Evolutionary conservation across 2,329 filamentous ascomycete genomes (phyloP).

Genomic region (Fusarium sulawesiense): DNA sequence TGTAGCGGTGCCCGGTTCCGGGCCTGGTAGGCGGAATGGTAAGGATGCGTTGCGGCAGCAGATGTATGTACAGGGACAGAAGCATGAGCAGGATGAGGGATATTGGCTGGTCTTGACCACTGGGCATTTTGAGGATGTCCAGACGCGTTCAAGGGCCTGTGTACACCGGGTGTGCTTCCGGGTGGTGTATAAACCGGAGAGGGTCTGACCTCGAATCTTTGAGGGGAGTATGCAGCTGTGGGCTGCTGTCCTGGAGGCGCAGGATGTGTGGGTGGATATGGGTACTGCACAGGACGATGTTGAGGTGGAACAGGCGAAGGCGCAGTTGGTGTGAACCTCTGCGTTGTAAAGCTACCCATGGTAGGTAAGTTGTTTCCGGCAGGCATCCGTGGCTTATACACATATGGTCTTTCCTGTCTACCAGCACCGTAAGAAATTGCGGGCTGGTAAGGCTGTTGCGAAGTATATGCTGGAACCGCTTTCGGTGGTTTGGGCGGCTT

Average conservation of each 20-base stretch:
- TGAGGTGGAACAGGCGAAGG: conserved; percentile 11
- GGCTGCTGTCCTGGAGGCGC: conserved; percentile 21
- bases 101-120: conserved; percentile 12
- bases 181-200: conserved; percentile 28
- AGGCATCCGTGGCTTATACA: conserved; percentile 63
- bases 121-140: conserved; percentile 23
- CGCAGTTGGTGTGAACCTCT: conserved; percentile 40
- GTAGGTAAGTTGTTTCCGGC: conserved; percentile 41
- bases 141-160: not conserved
- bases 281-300: conserved; percentile 26
- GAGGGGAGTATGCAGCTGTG: conserved; percentile 28
- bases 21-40: conserved; percentile 7
- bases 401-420: conserved; percentile 60
- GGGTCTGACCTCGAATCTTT: conserved; percentile 42
- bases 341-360: conserved; percentile 42
- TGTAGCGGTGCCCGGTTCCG: not conserved
- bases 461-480: conserved; percentile 47
- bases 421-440: conserved; percentile 18
- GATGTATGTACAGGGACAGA: not conserved
- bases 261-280: conserved; percentile 26
- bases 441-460: conserved; percentile 46
- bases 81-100: not conserved
- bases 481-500: conserved; percentile 63
- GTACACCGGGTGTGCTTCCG: not conserved
- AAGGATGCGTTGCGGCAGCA: not conserved